These are phyloP conservation scores for Eucalyptus erythrocorys DNA, from an alignment of 345 rosid species.

Conservation along the genomic window DNA sequence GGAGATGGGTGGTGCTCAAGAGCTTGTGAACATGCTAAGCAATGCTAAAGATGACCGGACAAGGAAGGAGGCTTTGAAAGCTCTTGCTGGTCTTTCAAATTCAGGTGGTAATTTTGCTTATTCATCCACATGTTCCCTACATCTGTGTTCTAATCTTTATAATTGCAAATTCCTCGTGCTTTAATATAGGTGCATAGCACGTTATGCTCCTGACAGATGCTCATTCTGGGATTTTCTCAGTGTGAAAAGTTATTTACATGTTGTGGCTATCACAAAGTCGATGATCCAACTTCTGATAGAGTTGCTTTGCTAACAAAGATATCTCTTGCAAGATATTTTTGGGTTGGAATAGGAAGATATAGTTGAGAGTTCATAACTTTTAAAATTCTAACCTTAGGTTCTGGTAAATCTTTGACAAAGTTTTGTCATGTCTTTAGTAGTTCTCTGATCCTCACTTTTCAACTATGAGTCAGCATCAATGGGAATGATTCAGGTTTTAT, in stretches of 20 bases:
- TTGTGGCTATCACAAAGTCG: neutral
- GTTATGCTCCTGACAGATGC: neutral
- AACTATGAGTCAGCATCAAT: neutral
- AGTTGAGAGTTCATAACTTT: neutral
- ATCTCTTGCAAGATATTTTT: neutral
- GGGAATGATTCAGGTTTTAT: neutral
- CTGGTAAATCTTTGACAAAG: neutral
- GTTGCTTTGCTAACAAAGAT: neutral
- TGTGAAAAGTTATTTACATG: neutral
- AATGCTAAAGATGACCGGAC: constrained; percentile 75
- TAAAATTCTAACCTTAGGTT: neutral
- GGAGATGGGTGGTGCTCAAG: constrained; percentile 79
- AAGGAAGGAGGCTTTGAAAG: constrained; percentile 68
- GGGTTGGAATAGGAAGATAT: neutral
- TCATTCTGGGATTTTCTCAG: neutral
- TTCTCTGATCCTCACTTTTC: neutral
- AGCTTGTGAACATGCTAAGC: constrained; percentile 66
- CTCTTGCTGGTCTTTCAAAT: constrained; percentile 58
- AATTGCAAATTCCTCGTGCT: neutral
- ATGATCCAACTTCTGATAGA: neutral
- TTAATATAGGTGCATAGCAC: neutral
- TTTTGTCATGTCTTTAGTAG: neutral
- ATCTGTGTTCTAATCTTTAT: neutral
- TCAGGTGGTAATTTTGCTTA: constrained; percentile 24
- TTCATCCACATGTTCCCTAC: neutral